Percentiles rank a stretch among this genome's conserved stretches.
Conservation (phyloP, 1,284 basidiomycete genomes). For the Heterobasidion parviporum region DNA sequence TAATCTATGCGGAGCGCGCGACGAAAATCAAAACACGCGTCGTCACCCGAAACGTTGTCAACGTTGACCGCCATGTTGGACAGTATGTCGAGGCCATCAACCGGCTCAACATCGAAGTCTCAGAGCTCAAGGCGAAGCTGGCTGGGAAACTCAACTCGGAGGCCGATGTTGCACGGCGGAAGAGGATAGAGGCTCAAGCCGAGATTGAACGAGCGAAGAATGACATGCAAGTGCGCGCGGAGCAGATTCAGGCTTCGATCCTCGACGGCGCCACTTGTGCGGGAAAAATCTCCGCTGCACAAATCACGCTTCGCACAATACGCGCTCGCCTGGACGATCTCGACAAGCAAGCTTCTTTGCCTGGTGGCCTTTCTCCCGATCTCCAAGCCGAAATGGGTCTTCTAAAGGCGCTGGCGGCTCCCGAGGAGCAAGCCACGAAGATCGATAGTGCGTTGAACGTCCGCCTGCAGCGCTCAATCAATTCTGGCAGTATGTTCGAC, state of each 20-base stretch:
- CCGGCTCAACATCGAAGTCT: slow-evolving; percentile 74
- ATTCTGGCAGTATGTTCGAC: slow-evolving; percentile 76
- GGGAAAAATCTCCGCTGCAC: slow-evolving; percentile 71
- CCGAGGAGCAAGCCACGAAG: slow-evolving; percentile 64
- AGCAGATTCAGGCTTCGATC: slow-evolving; percentile 61
- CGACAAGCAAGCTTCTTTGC: slow-evolving; percentile 33
- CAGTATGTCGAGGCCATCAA: slow-evolving; percentile 94
- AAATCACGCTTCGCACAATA: slow-evolving; percentile 60
- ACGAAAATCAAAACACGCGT: slow-evolving; percentile 97
- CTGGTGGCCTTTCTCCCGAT: slow-evolving; percentile 41
- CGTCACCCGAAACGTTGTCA: slow-evolving; percentile 86
- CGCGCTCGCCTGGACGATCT: slow-evolving; percentile 62
- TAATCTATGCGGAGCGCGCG: slow-evolving; percentile 91
- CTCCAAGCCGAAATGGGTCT: slow-evolving; percentile 68
- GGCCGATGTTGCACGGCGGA: slow-evolving; percentile 53
- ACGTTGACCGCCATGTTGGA: slow-evolving; percentile 87
- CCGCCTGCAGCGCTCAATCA: slow-evolving; percentile 62
- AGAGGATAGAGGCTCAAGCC: slow-evolving; percentile 55
- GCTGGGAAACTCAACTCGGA: slow-evolving; percentile 59
- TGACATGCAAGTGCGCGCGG: slow-evolving; percentile 62
- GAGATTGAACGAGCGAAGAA: slow-evolving; percentile 65
- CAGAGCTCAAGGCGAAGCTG: slow-evolving; percentile 81
- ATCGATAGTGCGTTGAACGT: slow-evolving; percentile 52
- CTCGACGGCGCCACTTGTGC: slow-evolving; percentile 71
- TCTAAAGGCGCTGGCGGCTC: slow-evolving; percentile 57